Percentiles rank a stretch among this genome's conserved stretches.
Conservation (phyloP, 2,329 filamentous ascomycete species). For the Helotiales sp. region DNA sequence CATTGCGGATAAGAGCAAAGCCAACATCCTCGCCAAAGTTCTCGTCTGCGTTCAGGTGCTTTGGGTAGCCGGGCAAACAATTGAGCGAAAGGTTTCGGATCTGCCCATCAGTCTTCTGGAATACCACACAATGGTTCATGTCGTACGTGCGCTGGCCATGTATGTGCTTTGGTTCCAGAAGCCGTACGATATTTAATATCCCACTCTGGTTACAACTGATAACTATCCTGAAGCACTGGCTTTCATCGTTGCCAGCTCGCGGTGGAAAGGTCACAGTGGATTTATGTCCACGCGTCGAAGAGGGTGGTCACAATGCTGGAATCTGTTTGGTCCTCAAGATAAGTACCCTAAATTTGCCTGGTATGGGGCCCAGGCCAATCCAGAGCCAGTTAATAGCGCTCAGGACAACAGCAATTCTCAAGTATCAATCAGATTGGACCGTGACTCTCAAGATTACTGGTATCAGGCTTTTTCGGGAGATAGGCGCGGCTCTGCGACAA, state of each 20-base stretch:
- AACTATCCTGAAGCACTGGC: background rate
- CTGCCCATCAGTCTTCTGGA: constrained; percentile 3
- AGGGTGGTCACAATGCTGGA: background rate
- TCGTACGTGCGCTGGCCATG: constrained; percentile 6
- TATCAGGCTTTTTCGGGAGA: too few species aligned
- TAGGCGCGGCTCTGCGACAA: too few species aligned
- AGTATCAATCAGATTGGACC: too few species aligned
- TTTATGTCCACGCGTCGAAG: background rate
- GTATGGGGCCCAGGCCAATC: background rate
- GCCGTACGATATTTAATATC: background rate
- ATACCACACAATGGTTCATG: constrained; percentile 6
- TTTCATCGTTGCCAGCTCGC: constrained; percentile 6
- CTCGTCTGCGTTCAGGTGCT: background rate
- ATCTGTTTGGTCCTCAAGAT: background rate
- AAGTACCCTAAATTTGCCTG: background rate
- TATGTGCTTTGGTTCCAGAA: constrained; percentile 6
- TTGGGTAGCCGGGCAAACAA: background rate
- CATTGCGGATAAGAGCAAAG: constrained; percentile 10
- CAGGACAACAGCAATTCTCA: too few species aligned
- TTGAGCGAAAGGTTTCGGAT: background rate
- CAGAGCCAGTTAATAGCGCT: too few species aligned
- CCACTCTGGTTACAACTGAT: background rate
- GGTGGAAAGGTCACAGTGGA: background rate
- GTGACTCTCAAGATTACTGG: too few species aligned
- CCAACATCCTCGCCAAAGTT: background rate